phyloP scores from a whole-genome alignment of 257 asterid genomes.

The Orobanche coerulescens region DNA sequence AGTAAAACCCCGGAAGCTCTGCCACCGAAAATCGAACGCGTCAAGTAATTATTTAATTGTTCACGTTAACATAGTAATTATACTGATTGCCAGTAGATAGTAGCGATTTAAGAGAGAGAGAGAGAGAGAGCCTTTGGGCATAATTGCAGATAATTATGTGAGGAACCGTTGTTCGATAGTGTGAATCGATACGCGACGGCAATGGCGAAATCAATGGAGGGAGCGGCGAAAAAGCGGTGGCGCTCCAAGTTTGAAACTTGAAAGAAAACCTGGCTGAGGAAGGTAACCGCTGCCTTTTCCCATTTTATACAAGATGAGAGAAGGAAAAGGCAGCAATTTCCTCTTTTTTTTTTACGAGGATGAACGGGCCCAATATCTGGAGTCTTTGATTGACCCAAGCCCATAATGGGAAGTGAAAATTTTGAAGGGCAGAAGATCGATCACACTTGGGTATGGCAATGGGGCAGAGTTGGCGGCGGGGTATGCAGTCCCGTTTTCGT shows the following conservation, averaged over 20 bases:
- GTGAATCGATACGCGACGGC: background rate
- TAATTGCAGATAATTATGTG: constrained; percentile 7
- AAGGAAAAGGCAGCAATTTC: too few species aligned
- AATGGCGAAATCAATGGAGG: constrained; percentile 4
- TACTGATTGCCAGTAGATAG: background rate
- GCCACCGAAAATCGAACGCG: constrained; percentile 17
- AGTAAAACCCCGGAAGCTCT: constrained; percentile 89
- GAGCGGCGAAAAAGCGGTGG: constrained; percentile 11
- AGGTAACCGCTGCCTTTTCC: background rate
- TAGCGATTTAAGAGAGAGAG: constrained; percentile 7
- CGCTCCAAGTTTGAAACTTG: too few species aligned
- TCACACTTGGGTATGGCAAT: too few species aligned
- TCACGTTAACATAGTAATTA: background rate
- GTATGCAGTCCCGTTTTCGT: too few species aligned
- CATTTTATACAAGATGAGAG: too few species aligned
- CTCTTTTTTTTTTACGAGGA: too few species aligned
- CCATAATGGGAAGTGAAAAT: too few species aligned
- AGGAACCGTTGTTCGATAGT: background rate
- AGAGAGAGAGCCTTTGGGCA: constrained; percentile 37
- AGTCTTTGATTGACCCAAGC: too few species aligned
- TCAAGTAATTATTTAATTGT: background rate
- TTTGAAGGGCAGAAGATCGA: too few species aligned
- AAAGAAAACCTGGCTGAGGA: background rate
- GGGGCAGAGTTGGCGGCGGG: too few species aligned
- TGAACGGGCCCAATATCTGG: too few species aligned